Conservation (phyloP, 306 rosid genomes). For the Heteromeles arbutifolia region DNA sequence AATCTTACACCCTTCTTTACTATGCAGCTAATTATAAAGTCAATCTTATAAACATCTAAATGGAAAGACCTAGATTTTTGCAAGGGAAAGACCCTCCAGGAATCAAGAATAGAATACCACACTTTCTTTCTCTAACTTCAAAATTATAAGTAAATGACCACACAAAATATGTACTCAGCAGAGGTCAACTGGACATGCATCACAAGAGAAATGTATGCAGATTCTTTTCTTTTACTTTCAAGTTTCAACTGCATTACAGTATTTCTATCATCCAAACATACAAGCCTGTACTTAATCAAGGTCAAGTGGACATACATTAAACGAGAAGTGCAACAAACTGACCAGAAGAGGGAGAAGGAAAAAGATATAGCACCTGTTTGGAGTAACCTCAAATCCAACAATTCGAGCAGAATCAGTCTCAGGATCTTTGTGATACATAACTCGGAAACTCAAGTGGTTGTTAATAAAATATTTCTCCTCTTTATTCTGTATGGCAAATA, state of each 20-base stretch:
- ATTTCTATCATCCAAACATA: neutral
- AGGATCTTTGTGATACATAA: constrained; percentile 90
- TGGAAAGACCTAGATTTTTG: neutral
- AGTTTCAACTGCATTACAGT: neutral
- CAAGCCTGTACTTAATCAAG: neutral
- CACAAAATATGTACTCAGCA: neutral
- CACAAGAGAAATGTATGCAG: neutral
- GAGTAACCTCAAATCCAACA: constrained; percentile 97
- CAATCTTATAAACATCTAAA: neutral
- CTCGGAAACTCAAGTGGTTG: constrained; percentile 97
- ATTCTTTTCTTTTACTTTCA: neutral
- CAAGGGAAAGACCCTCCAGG: neutral
- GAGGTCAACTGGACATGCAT: neutral
- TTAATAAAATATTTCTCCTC: constrained; percentile 92
- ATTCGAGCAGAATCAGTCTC: constrained; percentile 89
- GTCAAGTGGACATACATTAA: neutral
- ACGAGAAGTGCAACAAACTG: neutral
- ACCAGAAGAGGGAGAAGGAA: neutral
- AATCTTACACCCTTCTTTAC: neutral
- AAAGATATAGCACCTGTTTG: constrained; percentile 61
- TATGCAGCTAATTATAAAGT: neutral
- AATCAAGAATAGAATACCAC: neutral
- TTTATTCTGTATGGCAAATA: constrained; percentile 60
- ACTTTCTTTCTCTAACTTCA: constrained; percentile 7
- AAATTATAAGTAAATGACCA: neutral